Conservation (phyloP, 2,329 filamentous ascomycete species). For the Arthrocladium fulminans region DNA sequence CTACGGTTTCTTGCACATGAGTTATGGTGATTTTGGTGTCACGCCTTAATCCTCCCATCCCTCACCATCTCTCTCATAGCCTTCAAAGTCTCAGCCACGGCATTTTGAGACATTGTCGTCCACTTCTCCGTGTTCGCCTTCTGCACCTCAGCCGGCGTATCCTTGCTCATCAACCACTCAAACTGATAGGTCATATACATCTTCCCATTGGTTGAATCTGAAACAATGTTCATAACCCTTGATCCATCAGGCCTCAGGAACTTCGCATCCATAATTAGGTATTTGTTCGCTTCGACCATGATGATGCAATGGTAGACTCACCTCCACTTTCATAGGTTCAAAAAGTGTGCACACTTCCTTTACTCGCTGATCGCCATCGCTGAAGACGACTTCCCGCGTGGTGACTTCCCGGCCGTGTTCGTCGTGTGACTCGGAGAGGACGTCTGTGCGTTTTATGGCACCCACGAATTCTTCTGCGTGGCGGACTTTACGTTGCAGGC, state of each 20-base stretch:
- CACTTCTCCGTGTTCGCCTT: slow-evolving; percentile 14
- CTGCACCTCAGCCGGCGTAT: slow-evolving; percentile 8
- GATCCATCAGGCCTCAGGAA: slow-evolving; percentile 24
- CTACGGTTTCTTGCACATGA: not conserved
- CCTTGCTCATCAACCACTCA: slow-evolving; percentile 27
- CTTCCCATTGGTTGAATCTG: slow-evolving; percentile 26
- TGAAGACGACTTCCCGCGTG: slow-evolving; percentile 24
- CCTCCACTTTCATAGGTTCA: slow-evolving; percentile 23
- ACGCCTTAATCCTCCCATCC: slow-evolving; percentile 17
- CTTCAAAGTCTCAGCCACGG: slow-evolving; percentile 22
- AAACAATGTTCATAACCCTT: slow-evolving; percentile 27
- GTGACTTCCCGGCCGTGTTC: slow-evolving; percentile 19
- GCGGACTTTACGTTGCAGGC: slow-evolving; percentile 25
- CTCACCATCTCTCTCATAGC: slow-evolving; percentile 22
- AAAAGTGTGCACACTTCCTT: slow-evolving; percentile 22
- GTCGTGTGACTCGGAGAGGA: slow-evolving; percentile 16
- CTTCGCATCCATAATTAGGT: not conserved
- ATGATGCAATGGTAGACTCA: not conserved
- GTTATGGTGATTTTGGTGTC: not conserved
- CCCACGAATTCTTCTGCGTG: slow-evolving; percentile 25
- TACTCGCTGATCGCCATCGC: slow-evolving; percentile 19
- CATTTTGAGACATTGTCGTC: slow-evolving; percentile 16
- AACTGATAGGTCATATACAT: slow-evolving; percentile 36
- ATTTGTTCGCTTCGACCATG: not conserved
- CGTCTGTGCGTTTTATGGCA: slow-evolving; percentile 21